These are phyloP conservation scores for Russula emetica DNA, from an alignment of 768 basidiomycete genomes.

Conservation along the genomic window DNA sequence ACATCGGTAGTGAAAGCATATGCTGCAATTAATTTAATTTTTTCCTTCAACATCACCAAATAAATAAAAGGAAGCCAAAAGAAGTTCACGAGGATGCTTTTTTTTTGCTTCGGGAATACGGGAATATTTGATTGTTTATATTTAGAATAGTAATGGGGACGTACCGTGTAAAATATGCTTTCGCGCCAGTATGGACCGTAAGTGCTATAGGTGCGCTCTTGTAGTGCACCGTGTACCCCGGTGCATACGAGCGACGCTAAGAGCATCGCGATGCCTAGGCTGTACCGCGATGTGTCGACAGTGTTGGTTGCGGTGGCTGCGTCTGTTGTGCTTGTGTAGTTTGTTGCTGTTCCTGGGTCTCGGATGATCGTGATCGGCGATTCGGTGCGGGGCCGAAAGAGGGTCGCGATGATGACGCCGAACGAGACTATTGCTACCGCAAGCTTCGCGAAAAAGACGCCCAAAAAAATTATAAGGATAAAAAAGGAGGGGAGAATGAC, in stretches of 20 bases:
- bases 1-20: slow-evolving; percentile 70
- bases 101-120: background rate
- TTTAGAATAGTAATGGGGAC: background rate
- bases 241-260: slow-evolving; percentile 61
- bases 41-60: background rate
- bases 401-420: slow-evolving; percentile 69
- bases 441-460: slow-evolving; percentile 37
- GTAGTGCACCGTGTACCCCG: slow-evolving; percentile 64
- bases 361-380: slow-evolving; percentile 33
- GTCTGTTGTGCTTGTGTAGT: background rate
- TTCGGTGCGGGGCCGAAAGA: slow-evolving; percentile 52
- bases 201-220: slow-evolving; percentile 67
- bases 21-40: slow-evolving; percentile 46
- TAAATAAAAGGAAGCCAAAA: background rate
- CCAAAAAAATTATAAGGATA: background rate
- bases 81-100: too few species aligned
- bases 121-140: background rate
- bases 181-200: slow-evolving; percentile 83
- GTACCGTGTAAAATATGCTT: slow-evolving; percentile 78
- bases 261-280: slow-evolving; percentile 66
- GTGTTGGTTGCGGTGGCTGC: slow-evolving; percentile 15
- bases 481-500: background rate
- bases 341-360: background rate
- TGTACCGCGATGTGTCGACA: slow-evolving; percentile 41
- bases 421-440: slow-evolving; percentile 63